Percentiles rank a stretch among this genome's conserved stretches.
These are phyloP conservation scores for Aurinia saxatilis DNA, from an alignment of 345 rosid genomes.

Conservation along the genomic window DNA sequence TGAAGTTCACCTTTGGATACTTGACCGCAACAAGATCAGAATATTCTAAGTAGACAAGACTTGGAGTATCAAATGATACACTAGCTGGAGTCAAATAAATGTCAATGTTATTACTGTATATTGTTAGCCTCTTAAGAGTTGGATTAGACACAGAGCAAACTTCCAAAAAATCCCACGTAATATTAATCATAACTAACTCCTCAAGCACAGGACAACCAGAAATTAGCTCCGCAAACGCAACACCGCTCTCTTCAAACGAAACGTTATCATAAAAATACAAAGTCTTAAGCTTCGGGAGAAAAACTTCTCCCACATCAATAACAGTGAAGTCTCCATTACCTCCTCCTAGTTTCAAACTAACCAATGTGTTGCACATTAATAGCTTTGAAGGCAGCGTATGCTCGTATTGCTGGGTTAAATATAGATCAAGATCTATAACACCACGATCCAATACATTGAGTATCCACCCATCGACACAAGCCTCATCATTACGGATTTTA, in stretches of 20 bases:
- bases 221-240: conserved; percentile 3
- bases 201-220: conserved; percentile 14
- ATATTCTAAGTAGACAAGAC: neutral
- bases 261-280: neutral
- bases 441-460: neutral
- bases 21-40: neutral
- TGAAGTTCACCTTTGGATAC: conserved; percentile 1
- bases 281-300: conserved; percentile 8
- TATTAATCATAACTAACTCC: neutral
- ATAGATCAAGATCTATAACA: neutral
- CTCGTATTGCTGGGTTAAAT: neutral
- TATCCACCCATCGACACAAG: neutral
- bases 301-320: neutral
- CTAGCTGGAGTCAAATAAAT: neutral
- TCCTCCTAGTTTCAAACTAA: neutral
- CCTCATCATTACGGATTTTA: neutral
- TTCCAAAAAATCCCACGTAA: neutral
- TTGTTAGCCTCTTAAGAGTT: conserved; percentile 6
- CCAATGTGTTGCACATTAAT: neutral
- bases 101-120: neutral
- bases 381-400: neutral
- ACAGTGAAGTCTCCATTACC: neutral
- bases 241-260: neutral
- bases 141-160: conserved; percentile 2
- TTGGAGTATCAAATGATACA: conserved; percentile 11